phyloP scores from a whole-genome alignment of 371 early-diverging fungal species.

The Mortierella sp. region DNA sequence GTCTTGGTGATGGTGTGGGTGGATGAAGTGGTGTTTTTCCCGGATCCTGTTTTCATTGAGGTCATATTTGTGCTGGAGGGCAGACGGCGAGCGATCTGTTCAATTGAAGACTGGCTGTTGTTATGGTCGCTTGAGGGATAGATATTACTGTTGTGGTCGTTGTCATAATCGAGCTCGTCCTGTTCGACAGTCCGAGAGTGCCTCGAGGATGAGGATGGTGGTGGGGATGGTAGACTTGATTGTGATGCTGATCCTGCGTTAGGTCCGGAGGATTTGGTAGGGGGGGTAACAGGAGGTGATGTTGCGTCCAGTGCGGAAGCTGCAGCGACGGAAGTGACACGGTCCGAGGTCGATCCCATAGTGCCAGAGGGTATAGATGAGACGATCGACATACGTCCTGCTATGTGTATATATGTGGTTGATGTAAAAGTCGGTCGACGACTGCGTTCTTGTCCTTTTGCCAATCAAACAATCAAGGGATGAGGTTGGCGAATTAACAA shows the following conservation, averaged over 20 bases:
- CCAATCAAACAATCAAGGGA: background rate
- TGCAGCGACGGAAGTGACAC: constrained; percentile 6
- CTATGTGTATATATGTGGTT: background rate
- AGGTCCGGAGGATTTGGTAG: constrained; percentile 30
- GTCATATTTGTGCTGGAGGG: background rate
- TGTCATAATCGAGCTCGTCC: constrained; percentile 4
- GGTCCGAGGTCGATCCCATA: constrained; percentile 21
- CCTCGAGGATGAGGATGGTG: constrained; percentile 39
- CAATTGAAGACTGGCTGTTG: background rate
- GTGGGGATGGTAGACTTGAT: constrained; percentile 37
- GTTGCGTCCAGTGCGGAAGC: background rate
- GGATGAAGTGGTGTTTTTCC: background rate
- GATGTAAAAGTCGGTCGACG: background rate
- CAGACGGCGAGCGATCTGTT: constrained; percentile 22
- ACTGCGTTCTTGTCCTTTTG: background rate
- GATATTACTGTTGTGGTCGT: background rate
- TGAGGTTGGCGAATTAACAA: too few relatives aligned
- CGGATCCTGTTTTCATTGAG: background rate
- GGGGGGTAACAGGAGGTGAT: constrained; percentile 42
- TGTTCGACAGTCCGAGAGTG: constrained; percentile 19
- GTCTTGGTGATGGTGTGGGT: constrained; percentile 20
- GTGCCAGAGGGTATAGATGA: constrained; percentile 25
- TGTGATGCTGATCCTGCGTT: constrained; percentile 27
- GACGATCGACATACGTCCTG: constrained; percentile 23
- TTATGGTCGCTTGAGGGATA: too few relatives aligned